These are phyloP conservation scores for Poa annua DNA, from an alignment of 176 grass and related monocot species.

Conservation along the genomic window DNA sequence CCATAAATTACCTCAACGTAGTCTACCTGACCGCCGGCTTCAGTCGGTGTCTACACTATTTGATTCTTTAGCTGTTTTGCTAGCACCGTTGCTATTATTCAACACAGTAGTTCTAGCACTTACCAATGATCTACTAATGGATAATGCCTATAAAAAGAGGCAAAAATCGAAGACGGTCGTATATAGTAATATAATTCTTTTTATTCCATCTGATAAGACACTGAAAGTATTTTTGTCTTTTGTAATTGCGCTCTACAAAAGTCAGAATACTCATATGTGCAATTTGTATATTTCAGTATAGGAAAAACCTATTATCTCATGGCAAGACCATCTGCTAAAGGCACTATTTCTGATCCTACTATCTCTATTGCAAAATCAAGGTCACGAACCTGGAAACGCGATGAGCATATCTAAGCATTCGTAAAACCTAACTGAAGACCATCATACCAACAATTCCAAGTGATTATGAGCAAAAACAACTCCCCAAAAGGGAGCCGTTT, in stretches of 20 bases:
- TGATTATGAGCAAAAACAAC: too few relatives aligned
- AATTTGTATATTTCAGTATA: conserved; percentile 4
- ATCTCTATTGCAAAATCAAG: conserved; percentile 83
- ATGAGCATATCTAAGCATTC: background rate
- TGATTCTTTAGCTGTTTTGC: too few relatives aligned
- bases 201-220: background rate
- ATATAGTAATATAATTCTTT: background rate
- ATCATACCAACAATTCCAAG: too few relatives aligned
- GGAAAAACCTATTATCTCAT: conserved; percentile 88
- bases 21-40: too few relatives aligned
- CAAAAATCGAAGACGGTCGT: background rate
- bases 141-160: too few relatives aligned
- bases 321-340: conserved; percentile 90
- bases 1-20: too few relatives aligned
- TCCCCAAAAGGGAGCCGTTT: too few relatives aligned
- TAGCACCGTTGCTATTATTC: too few relatives aligned
- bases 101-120: too few relatives aligned
- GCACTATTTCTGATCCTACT: conserved; percentile 82
- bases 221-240: background rate
- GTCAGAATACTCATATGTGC: background rate
- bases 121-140: too few relatives aligned
- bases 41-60: too few relatives aligned
- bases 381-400: conserved; percentile 72
- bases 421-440: background rate
- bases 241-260: background rate